phyloP scores from a whole-genome alignment of 2,329 filamentous ascomycete genomes.

The Aureobasidium sp. region DNA sequence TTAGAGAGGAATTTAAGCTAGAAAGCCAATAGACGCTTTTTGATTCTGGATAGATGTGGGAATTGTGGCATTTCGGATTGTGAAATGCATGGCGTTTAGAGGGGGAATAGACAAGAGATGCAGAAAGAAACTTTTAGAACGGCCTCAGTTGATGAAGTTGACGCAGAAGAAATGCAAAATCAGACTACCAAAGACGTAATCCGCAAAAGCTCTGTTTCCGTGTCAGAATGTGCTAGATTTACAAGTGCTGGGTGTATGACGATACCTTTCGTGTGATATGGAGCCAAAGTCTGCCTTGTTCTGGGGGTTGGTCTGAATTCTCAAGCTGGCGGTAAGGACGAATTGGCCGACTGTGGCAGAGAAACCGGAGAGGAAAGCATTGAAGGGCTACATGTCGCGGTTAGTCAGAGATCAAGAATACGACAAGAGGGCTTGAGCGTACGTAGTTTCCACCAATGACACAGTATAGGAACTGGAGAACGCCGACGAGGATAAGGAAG shows the following conservation, averaged over 20 bases:
- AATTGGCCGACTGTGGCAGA: constrained; percentile 93
- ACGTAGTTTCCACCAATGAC: constrained; percentile 90
- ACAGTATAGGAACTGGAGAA: constrained; percentile 90
- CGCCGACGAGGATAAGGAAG: constrained; percentile 78
- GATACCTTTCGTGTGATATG: constrained; percentile 71
- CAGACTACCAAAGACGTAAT: constrained; percentile 89
- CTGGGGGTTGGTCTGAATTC: constrained; percentile 82
- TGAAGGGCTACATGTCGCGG: constrained; percentile 68
- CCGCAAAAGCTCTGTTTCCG: constrained; percentile 71
- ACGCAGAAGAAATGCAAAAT: constrained; percentile 98
- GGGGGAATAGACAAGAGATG: constrained; percentile 3
- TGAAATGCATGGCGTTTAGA: neutral
- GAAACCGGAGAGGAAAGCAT: constrained; percentile 95
- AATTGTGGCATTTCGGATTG: neutral
- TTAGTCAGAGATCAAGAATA: neutral
- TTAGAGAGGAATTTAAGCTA: constrained; percentile 51
- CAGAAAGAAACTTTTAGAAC: neutral
- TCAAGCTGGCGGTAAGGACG: constrained; percentile 80
- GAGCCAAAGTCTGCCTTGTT: constrained; percentile 70
- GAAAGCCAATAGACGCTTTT: neutral
- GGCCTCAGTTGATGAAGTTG: constrained; percentile 89
- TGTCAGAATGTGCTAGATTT: neutral
- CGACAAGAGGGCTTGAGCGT: constrained; percentile 33
- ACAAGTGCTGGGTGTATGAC: neutral
- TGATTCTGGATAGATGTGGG: neutral